Conservation (phyloP, 2,329 filamentous ascomycete genomes). For the Pseudogymnoascus sp. region DNA sequence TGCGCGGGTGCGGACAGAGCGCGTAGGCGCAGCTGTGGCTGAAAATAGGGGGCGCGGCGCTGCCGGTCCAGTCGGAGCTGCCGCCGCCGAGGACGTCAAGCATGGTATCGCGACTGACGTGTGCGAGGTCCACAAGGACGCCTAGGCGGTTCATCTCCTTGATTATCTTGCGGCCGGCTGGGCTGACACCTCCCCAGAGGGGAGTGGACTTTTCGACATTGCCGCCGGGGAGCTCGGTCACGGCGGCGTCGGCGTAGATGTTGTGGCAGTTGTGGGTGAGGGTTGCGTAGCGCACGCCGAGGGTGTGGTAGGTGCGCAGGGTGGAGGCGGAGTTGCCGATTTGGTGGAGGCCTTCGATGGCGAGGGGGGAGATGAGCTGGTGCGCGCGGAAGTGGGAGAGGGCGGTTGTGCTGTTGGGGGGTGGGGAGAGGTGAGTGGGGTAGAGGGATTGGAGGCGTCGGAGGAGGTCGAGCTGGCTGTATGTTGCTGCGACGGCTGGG, state of each 20-base stretch:
- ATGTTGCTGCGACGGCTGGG: conserved; percentile 54
- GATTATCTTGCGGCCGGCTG: conserved; percentile 58
- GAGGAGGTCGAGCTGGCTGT: conserved; percentile 69
- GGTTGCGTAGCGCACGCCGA: conserved; percentile 82
- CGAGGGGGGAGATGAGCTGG: conserved; percentile 67
- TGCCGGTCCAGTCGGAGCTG: conserved; percentile 55
- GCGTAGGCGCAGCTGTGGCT: conserved; percentile 76
- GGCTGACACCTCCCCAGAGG: conserved; percentile 63
- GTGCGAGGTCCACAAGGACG: conserved; percentile 86
- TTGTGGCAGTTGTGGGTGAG: conserved; percentile 94
- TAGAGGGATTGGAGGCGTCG: conserved; percentile 54
- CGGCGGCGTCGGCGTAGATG: conserved; percentile 74
- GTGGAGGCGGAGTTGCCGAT: conserved; percentile 78
- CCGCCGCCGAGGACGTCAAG: conserved; percentile 63
- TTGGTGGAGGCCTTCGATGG: conserved; percentile 83
- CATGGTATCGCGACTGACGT: conserved; percentile 75
- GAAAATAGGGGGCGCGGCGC: conserved; percentile 76
- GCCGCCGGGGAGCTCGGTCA: conserved; percentile 43
- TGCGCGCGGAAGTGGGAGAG: conserved; percentile 30
- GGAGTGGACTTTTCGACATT: conserved; percentile 35
- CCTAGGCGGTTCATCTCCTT: conserved; percentile 90
- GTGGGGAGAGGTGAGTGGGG: conserved; percentile 60
- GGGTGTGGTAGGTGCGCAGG: conserved; percentile 62
- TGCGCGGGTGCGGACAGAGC: conserved; percentile 80
- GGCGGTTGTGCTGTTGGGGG: conserved; percentile 51